Evolutionary conservation across 306 rosid species (phyloP), one percentile per base, ranked within the genome.

Genomic region (Mucuna pruriens): DNA sequence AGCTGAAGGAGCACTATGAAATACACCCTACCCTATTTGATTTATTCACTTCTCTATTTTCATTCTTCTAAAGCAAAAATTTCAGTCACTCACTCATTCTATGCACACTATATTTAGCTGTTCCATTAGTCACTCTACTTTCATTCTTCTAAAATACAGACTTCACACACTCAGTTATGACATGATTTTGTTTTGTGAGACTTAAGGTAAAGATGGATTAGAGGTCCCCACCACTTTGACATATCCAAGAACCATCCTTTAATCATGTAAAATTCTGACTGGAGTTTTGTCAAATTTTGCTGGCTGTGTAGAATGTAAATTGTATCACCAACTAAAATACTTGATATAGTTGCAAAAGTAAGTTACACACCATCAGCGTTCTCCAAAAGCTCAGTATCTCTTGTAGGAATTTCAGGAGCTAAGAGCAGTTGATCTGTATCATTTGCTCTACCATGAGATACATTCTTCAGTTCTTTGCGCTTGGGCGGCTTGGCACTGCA

Each of bases 401-500:
- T 87, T 0, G 65, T 46, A 26, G 78, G 85, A 76, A 78, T 49
- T 68, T 84, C 84, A 6, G 88, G 62, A 57, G 82, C 89, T 7
- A 40, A 3, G 75, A 26, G 9, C 7, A 0, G 2, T 61, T 17
- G 80, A 36, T 80, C 89, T 42, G 76, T 74, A 81, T 78, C 87
- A 85, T 86, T 87, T 75, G 68, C 77, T 64, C 49, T 55, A 67
- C 75, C 86, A 83, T 26, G 55, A 38, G 52, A 46, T 22, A 63
- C 65, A 66, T 39, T 74, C 84, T 85, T 85, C 3, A 78, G 81
- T 67, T 78, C 68, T 77, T 79, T 85, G 33, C 91, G 86, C 62
- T 49, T 83, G 46, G 64, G 84, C 67, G 82, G 90, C 85, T 90
- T 89, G 82, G 90, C 84, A 77, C 99, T 95, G 89, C 51, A 88